Evolutionary conservation across 352 stramenopile species (phyloP).

Genomic region (Thalassiosira sp.): DNA sequence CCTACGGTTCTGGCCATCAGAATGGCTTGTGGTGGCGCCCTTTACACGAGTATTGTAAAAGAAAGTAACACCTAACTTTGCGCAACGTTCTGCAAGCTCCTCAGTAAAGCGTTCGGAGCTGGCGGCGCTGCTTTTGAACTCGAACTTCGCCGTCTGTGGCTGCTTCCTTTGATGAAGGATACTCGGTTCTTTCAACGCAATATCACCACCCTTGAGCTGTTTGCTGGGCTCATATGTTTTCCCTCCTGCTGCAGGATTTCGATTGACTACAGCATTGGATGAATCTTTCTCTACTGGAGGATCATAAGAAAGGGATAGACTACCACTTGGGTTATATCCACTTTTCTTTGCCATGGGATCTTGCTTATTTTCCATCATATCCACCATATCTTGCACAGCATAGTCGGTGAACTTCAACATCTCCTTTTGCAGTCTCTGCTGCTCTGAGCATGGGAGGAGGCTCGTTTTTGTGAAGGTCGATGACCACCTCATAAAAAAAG

Average conservation of each 20-base stretch:
- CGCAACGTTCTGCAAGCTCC: constrained; percentile 33
- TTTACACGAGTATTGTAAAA: constrained; percentile 31
- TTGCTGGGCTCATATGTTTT: constrained; percentile 20
- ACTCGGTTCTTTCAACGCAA: constrained; percentile 9
- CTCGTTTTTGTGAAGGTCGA: constrained; percentile 38
- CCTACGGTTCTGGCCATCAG: not conserved
- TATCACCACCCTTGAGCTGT: constrained; percentile 8
- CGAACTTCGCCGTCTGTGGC: constrained; percentile 26
- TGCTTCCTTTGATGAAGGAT: constrained; percentile 8
- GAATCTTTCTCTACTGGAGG: not conserved
- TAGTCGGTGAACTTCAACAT: constrained; percentile 45
- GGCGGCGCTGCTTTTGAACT: constrained; percentile 27
- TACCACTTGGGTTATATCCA: constrained; percentile 12
- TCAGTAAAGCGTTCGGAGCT: constrained; percentile 42
- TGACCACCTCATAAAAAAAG: constrained; percentile 40
- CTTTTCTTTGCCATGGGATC: constrained; percentile 17
- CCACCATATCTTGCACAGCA: constrained; percentile 38
- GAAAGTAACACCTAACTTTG: constrained; percentile 24
- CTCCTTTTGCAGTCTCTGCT: constrained; percentile 21
- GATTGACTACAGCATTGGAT: not conserved
- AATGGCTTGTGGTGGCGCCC: constrained; percentile 4
- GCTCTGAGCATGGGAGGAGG: constrained; percentile 26
- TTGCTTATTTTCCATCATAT: constrained; percentile 39
- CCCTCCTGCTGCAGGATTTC: constrained; percentile 13
- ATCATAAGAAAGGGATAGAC: constrained; percentile 28